Evolutionary conservation across 2,329 filamentous ascomycete species (phyloP).

Genomic region (Sclerotinia borealis): DNA sequence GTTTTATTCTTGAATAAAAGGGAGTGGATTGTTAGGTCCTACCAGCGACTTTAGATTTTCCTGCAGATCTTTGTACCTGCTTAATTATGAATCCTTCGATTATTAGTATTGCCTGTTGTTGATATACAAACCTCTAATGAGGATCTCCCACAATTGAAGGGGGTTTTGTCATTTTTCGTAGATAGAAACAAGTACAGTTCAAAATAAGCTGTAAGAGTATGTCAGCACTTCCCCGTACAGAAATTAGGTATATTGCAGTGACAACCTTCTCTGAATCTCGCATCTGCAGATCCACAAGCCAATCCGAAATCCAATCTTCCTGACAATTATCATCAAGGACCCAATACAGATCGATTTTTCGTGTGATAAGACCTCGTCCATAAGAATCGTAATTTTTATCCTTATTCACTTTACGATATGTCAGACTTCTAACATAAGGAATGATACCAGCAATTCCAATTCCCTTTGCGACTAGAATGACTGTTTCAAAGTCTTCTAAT

Average conservation of each 20-base stretch:
- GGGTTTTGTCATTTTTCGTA: not conserved
- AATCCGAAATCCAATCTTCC: slow-evolving; percentile 7
- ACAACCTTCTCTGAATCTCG: not conserved
- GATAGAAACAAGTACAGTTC: not conserved
- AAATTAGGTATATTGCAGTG: not conserved
- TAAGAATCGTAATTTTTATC: not conserved
- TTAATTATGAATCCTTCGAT: not conserved
- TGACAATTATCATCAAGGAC: slow-evolving; percentile 8
- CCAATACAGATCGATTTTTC: slow-evolving; percentile 11
- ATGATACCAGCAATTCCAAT: slow-evolving; percentile 22
- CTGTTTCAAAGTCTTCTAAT: slow-evolving; percentile 17
- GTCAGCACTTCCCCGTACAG: not conserved
- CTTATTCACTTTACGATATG: not conserved
- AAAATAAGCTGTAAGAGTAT: not conserved
- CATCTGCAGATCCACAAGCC: not conserved
- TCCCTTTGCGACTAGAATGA: slow-evolving; percentile 19
- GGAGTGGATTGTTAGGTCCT: not conserved
- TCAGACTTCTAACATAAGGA: slow-evolving; percentile 11
- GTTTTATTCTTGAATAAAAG: not conserved
- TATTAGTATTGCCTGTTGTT: not conserved
- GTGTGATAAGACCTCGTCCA: not conserved
- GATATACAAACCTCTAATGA: not conserved
- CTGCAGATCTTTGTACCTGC: not conserved
- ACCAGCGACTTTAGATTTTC: not conserved
- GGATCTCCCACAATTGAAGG: not conserved